Evolutionary conservation across 106 monocot genomes (phyloP).

Genomic region (Phalaenopsis equestris): DNA sequence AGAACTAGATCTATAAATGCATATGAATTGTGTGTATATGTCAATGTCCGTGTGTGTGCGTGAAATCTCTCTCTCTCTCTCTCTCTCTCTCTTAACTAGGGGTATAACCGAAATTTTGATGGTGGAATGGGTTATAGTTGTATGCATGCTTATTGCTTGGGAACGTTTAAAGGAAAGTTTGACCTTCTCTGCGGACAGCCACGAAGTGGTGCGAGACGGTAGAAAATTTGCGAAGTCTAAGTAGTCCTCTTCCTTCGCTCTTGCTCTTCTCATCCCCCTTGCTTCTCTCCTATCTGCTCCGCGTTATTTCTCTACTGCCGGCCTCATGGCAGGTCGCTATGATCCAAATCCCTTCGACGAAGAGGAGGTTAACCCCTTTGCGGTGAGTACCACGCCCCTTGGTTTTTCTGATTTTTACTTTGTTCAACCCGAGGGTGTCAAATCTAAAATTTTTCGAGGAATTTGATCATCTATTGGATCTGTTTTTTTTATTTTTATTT

Average conservation of each 20-base stretch:
- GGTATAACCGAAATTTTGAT: background rate
- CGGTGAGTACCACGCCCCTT: conserved; percentile 23
- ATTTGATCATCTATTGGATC: background rate
- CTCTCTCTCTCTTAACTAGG: no score
- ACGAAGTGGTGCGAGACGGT: background rate
- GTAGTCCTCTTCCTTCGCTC: no score
- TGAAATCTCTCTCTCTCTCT: no score
- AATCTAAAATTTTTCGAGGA: background rate
- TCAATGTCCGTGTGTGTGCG: no score
- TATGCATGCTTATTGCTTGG: background rate
- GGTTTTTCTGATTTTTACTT: background rate
- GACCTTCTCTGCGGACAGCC: background rate
- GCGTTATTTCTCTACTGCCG: background rate
- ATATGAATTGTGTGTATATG: no score
- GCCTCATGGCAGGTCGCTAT: conserved; percentile 50
- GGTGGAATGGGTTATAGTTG: background rate
- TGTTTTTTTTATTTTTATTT: background rate
- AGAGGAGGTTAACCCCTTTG: conserved; percentile 70
- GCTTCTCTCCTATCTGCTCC: background rate
- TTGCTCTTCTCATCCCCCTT: background rate
- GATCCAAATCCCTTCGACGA: conserved; percentile 67
- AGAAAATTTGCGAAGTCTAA: background rate
- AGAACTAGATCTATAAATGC: no score
- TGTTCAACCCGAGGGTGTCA: background rate
- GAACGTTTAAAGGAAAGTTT: background rate